These are phyloP conservation scores for Mucor indicus DNA, from an alignment of 371 early-diverging fungal species.

Conservation along the genomic window DNA sequence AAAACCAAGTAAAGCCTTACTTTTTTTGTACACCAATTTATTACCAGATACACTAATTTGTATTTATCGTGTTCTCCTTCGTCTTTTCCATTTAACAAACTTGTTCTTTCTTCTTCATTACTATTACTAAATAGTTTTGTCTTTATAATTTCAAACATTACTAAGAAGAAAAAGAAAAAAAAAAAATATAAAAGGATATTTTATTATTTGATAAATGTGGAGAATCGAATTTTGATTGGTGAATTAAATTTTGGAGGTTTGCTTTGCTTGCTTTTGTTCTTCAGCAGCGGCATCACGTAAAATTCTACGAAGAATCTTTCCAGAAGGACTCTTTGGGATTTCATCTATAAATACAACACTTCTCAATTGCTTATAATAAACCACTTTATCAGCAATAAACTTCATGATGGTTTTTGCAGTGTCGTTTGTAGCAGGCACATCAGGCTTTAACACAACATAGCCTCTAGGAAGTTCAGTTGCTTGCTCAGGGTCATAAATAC, in stretches of 20 bases:
- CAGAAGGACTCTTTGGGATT: constrained; percentile 73
- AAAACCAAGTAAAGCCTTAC: background rate
- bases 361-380: constrained; percentile 69
- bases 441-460: constrained; percentile 52
- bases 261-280: constrained; percentile 1
- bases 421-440: constrained; percentile 13
- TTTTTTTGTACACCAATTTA: background rate
- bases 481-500: constrained; percentile 41
- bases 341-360: constrained; percentile 70
- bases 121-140: too few species aligned
- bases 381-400: constrained; percentile 59
- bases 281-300: constrained; percentile 24
- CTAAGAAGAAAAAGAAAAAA: too few species aligned
- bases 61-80: constrained; percentile 15
- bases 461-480: constrained; percentile 76
- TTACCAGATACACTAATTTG: constrained; percentile 26
- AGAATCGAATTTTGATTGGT: too few species aligned
- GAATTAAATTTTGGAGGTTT: constrained; percentile 31
- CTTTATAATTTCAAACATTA: too few species aligned
- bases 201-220: too few species aligned
- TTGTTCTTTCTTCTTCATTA: too few species aligned
- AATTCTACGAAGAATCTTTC: constrained; percentile 71
- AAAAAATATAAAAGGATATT: too few species aligned
- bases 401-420: constrained; percentile 37
- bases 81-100: too few species aligned